These are phyloP conservation scores for Zalerion maritima DNA, from an alignment of 495 filamentous ascomycete genomes.

Conservation along the genomic window DNA sequence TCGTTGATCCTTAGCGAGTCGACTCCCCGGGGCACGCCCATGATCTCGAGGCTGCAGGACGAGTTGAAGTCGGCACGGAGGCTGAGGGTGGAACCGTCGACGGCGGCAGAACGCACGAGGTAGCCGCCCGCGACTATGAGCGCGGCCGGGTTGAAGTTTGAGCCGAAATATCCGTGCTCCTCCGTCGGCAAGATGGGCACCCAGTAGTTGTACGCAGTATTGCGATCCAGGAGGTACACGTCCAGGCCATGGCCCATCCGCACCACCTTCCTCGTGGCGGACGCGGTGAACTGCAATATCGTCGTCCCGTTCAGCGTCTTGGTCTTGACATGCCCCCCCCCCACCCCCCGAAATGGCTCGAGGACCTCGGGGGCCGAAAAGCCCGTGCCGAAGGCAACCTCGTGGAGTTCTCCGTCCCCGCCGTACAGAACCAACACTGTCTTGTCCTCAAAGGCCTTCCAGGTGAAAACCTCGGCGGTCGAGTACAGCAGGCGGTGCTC, in stretches of 20 bases:
- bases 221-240: slow-evolving; percentile 46
- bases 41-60: slow-evolving; percentile 46
- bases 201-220: slow-evolving; percentile 68
- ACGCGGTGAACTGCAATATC: slow-evolving; percentile 43
- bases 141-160: slow-evolving; percentile 11
- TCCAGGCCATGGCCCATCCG: slow-evolving; percentile 39
- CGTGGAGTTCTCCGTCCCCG: slow-evolving; percentile 52
- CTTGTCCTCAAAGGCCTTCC: slow-evolving; percentile 43
- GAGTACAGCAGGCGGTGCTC: slow-evolving; percentile 56
- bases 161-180: too few relatives aligned
- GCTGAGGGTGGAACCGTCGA: slow-evolving; percentile 35
- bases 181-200: slow-evolving; percentile 39
- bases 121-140: slow-evolving; percentile 61
- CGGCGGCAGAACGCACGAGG: slow-evolving; percentile 49
- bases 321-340: slow-evolving; percentile 34
- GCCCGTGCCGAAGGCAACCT: too few relatives aligned
- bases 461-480: slow-evolving; percentile 62
- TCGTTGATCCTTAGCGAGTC: slow-evolving; percentile 47
- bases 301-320: slow-evolving; percentile 25
- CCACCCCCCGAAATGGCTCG: too few relatives aligned
- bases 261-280: slow-evolving; percentile 35
- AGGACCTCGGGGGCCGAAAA: too few relatives aligned
- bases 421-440: slow-evolving; percentile 59
- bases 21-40: slow-evolving; percentile 39
- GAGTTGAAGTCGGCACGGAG: slow-evolving; percentile 59